These are phyloP conservation scores for Boletellus ananas DNA, from an alignment of 768 basidiomycete species.

Conservation along the genomic window DNA sequence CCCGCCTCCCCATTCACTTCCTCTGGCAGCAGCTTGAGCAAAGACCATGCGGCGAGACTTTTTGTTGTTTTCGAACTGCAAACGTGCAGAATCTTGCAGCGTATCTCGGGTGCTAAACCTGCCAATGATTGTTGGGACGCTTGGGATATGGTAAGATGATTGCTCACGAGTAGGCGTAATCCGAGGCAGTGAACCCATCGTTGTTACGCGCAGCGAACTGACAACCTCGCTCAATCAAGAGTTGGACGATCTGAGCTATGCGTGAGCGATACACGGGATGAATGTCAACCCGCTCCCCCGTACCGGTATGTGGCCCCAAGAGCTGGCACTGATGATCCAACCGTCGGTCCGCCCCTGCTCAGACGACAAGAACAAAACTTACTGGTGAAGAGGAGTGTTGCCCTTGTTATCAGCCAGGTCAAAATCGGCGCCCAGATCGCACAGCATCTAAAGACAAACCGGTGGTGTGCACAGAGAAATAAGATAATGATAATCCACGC, in stretches of 20 bases:
- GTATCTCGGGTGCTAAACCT: conserved; percentile 76
- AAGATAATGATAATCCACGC: conserved; percentile 28
- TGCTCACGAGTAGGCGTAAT: conserved; percentile 70
- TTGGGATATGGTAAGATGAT: neutral
- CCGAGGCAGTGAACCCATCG: conserved; percentile 85
- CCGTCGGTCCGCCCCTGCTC: conserved; percentile 6
- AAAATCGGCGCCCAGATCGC: conserved; percentile 85
- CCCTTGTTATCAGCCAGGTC: conserved; percentile 89
- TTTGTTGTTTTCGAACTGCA: conserved; percentile 77
- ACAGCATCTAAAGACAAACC: conserved; percentile 63
- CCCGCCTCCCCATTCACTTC: conserved; percentile 54
- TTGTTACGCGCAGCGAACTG: conserved; percentile 82
- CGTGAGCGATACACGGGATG: conserved; percentile 11
- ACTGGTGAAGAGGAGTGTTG: conserved; percentile 93
- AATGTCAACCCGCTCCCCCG: conserved; percentile 24
- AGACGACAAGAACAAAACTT: conserved; percentile 29
- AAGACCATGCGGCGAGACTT: conserved; percentile 67
- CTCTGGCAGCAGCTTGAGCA: conserved; percentile 68
- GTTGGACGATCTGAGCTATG: conserved; percentile 61
- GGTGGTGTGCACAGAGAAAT: conserved; percentile 7
- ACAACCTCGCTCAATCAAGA: conserved; percentile 87
- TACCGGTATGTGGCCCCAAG: conserved; percentile 82
- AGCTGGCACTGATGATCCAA: conserved; percentile 59
- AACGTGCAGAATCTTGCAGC: conserved; percentile 74
- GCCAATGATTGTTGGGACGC: conserved; percentile 3